phyloP scores from a whole-genome alignment of 1,284 basidiomycete species.

The Ustilago shanxiensis region DNA sequence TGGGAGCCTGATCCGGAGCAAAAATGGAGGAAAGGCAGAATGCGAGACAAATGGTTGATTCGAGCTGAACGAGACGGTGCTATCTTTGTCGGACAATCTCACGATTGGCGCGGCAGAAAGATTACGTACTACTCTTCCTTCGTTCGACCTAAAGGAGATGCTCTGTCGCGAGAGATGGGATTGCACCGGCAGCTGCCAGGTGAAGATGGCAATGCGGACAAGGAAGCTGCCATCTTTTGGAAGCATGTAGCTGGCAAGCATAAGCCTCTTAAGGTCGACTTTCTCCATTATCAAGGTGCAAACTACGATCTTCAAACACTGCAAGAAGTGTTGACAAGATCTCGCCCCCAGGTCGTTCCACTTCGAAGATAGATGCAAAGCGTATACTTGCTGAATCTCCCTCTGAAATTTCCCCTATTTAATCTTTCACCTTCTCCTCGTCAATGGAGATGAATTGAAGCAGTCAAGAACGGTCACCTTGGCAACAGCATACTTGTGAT shows the following conservation, averaged over 20 bases:
- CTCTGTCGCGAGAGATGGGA: background rate
- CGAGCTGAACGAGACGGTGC: background rate
- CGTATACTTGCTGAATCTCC: no score
- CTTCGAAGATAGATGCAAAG: no score
- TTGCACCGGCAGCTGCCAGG: background rate
- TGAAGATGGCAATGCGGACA: background rate
- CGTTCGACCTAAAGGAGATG: background rate
- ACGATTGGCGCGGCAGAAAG: background rate
- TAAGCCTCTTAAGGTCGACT: constrained; percentile 10
- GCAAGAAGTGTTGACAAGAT: background rate
- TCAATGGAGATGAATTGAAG: no score
- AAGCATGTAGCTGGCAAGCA: background rate
- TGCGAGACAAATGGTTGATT: background rate
- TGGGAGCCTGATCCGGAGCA: background rate
- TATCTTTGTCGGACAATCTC: background rate
- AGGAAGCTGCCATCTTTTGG: constrained; percentile 21
- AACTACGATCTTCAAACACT: background rate
- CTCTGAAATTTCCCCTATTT: no score
- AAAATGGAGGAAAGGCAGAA: background rate
- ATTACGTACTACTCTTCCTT: background rate
- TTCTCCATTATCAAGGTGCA: background rate
- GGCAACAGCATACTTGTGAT: no score
- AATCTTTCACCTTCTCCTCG: no score
- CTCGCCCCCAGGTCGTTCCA: background rate
- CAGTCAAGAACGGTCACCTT: no score